Evolutionary conservation across 2,329 filamentous ascomycete species (phyloP).

Genomic region (Domatiomyces catenatus): DNA sequence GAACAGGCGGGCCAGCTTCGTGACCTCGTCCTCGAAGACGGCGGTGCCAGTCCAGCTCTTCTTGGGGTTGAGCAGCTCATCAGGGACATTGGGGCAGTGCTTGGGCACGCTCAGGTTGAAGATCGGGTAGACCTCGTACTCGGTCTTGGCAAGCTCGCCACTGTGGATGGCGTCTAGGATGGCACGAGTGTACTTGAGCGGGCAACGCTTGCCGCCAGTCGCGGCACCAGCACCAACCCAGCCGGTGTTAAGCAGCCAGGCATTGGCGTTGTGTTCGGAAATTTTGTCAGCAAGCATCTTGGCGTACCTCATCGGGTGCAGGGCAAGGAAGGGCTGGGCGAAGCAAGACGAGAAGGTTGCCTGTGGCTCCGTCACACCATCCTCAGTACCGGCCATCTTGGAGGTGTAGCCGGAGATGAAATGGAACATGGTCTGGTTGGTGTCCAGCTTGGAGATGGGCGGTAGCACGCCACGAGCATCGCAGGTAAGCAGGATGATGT

Average conservation of each 20-base stretch:
- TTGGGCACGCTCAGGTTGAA: slow-evolving; percentile 98
- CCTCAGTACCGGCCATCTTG: slow-evolving; percentile 99
- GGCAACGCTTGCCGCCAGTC: slow-evolving; percentile 91
- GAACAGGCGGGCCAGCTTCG: slow-evolving; percentile 80
- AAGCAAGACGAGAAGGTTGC: slow-evolving; percentile 99
- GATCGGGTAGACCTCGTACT: slow-evolving; percentile 88
- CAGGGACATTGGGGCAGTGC: slow-evolving; percentile 72
- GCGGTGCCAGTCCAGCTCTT: slow-evolving; percentile 76
- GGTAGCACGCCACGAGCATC: slow-evolving; percentile 94
- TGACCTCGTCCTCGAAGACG: slow-evolving; percentile 75
- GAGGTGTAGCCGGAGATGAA: slow-evolving; percentile 99
- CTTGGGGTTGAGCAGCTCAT: slow-evolving; percentile 85
- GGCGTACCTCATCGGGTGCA: slow-evolving; percentile 98
- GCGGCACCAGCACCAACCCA: slow-evolving; percentile 87
- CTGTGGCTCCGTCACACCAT: slow-evolving; percentile 90
- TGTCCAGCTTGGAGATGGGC: slow-evolving; percentile 91
- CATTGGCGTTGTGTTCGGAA: slow-evolving; percentile 81
- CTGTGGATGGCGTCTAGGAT: slow-evolving; percentile 98
- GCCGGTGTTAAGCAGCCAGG: slow-evolving; percentile 96
- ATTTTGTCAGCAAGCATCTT: slow-evolving; percentile 99
- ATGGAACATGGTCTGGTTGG: slow-evolving; percentile 98
- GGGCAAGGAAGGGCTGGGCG: slow-evolving; percentile 93
- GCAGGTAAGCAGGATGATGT: slow-evolving; percentile 97
- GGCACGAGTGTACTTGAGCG: slow-evolving; percentile 94
- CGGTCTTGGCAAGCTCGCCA: slow-evolving; percentile 78